phyloP scores from a whole-genome alignment of 192 early-diverging fungal genomes.

The Backusella morwellensis region DNA sequence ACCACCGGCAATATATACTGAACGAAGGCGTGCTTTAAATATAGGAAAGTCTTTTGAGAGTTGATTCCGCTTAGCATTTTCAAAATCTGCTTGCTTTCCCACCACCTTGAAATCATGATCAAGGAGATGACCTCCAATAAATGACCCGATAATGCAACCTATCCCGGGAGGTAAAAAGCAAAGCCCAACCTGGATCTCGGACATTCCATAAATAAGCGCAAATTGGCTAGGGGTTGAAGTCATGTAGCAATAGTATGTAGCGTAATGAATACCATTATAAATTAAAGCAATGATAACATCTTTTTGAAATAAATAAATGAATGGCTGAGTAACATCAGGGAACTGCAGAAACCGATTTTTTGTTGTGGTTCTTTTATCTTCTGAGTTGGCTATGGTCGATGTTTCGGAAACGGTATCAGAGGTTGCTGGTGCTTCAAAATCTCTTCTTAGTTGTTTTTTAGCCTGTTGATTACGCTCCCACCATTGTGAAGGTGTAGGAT shows the following conservation, averaged over 20 bases:
- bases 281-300: slow-evolving; percentile 31
- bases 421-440: not conserved
- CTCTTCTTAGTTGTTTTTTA: not conserved
- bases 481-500: slow-evolving; percentile 32
- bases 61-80: not conserved
- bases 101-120: slow-evolving; percentile 5
- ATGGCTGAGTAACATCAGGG: slow-evolving; percentile 29
- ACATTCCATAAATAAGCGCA: slow-evolving; percentile 27
- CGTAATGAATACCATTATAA: slow-evolving; percentile 34
- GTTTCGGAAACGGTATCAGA: not conserved
- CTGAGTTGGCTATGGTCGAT: not conserved
- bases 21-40: slow-evolving; percentile 20
- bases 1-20: slow-evolving; percentile 12
- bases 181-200: slow-evolving; percentile 37
- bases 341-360: slow-evolving; percentile 35
- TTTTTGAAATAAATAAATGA: slow-evolving; percentile 24
- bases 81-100: not conserved
- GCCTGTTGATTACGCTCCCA: not conserved
- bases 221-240: slow-evolving; percentile 40
- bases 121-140: slow-evolving; percentile 29
- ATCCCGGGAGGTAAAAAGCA: slow-evolving; percentile 43
- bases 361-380: slow-evolving; percentile 10
- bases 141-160: slow-evolving; percentile 39
- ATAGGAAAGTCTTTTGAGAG: slow-evolving; percentile 12
- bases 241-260: slow-evolving; percentile 39